Conservation (phyloP, 306 rosid genomes). For the Trichosanthes truncata region DNA sequence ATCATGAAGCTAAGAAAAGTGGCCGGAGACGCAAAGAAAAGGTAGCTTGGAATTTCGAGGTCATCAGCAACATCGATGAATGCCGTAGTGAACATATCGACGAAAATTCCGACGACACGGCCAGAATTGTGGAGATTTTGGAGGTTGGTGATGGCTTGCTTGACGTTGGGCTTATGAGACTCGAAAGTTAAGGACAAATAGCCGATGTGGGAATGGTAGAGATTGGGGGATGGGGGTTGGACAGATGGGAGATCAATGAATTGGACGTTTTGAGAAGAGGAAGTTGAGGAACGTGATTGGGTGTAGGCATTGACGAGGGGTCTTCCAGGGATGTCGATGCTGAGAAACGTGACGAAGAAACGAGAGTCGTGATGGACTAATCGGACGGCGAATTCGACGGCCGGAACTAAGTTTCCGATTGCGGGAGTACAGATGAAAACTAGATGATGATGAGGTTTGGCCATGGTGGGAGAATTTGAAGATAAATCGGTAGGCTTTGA, state of each 20-base stretch:
- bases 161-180: neutral
- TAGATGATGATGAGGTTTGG: slow-evolving; percentile 14
- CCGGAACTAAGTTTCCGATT: slow-evolving; percentile 44
- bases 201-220: neutral
- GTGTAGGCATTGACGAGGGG: neutral
- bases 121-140: neutral
- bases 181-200: neutral
- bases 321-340: slow-evolving; percentile 3
- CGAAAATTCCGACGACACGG: neutral
- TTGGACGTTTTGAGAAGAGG: neutral
- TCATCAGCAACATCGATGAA: neutral
- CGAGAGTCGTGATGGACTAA: slow-evolving; percentile 31
- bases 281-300: neutral
- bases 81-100: slow-evolving; percentile 2
- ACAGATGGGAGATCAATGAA: neutral
- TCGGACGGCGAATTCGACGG: slow-evolving; percentile 45
- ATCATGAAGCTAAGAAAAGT: slow-evolving; percentile 3
- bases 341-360: slow-evolving; percentile 27
- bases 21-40: neutral
- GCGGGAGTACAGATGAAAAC: slow-evolving; percentile 41
- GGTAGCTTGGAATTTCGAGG: neutral
- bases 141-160: neutral
- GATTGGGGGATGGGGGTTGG: neutral
- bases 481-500: too few relatives aligned
- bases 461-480: neutral